Evolutionary conservation across 2,329 filamentous ascomycete species (phyloP).

Genomic region (Monilinia vaccinii-corymbosi): DNA sequence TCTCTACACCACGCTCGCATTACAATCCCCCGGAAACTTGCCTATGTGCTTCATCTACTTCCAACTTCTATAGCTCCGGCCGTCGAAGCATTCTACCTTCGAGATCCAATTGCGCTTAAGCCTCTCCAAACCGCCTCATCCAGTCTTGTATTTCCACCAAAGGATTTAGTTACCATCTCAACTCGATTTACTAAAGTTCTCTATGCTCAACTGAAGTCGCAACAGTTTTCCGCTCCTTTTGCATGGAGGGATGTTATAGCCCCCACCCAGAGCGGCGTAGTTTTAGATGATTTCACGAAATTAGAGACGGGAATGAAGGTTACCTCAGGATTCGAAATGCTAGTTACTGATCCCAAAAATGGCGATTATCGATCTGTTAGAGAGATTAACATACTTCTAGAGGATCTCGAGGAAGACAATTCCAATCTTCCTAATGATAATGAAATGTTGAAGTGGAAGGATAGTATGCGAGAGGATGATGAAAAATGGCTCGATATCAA

Average conservation of each 20-base stretch:
- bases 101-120: conserved; percentile 69
- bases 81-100: conserved; percentile 84
- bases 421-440: conserved; percentile 55
- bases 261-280: conserved; percentile 23
- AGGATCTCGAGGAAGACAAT: conserved; percentile 45
- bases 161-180: conserved; percentile 71
- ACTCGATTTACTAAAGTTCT: conserved; percentile 79
- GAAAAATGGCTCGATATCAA: conserved; percentile 91
- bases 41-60: conserved; percentile 65
- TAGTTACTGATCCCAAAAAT: conserved; percentile 58
- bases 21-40: conserved; percentile 72
- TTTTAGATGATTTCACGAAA: conserved; percentile 24
- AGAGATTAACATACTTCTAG: conserved; percentile 67
- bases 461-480: conserved; percentile 57
- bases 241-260: conserved; percentile 37
- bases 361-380: conserved; percentile 60
- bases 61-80: conserved; percentile 73
- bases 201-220: conserved; percentile 82
- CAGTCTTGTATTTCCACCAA: conserved; percentile 58
- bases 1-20: conserved; percentile 69
- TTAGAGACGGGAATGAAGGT: conserved; percentile 83
- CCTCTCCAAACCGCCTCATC: conserved; percentile 49
- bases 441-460: conserved; percentile 65
- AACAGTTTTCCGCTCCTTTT: conserved; percentile 63
- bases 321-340: conserved; percentile 83